Percentiles rank a stretch among this genome's conserved stretches.
Evolutionary conservation across 1,139 yeast genomes (phyloP).

Genomic region (Pichia sp.): DNA sequence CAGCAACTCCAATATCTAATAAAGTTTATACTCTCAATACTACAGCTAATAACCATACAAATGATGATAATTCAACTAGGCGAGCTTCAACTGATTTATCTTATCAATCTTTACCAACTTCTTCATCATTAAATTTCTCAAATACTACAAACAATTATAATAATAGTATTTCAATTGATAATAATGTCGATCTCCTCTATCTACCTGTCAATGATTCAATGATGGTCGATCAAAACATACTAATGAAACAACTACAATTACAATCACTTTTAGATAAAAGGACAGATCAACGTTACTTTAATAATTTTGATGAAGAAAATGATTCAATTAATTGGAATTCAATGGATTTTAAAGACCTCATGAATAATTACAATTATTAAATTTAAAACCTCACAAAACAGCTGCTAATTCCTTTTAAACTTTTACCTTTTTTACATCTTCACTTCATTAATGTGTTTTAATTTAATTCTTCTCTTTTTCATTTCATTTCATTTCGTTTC

Average conservation of each 20-base stretch:
- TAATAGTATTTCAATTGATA: no score
- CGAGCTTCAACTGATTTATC: background rate
- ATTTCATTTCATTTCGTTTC: no score
- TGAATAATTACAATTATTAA: background rate
- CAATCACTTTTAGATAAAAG: constrained; percentile 10
- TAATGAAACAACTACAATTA: constrained; percentile 12
- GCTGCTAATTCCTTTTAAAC: no score
- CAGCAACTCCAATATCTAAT: background rate
- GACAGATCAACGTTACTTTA: background rate
- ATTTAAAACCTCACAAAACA: no score
- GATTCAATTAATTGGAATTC: background rate
- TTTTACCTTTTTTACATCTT: background rate
- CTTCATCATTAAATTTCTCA: background rate
- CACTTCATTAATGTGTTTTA: no score
- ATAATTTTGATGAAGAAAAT: background rate
- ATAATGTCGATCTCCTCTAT: no score
- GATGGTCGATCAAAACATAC: constrained; percentile 2
- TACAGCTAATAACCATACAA: background rate
- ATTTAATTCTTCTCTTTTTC: no score
- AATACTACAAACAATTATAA: background rate
- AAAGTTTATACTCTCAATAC: background rate
- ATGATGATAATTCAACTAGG: background rate
- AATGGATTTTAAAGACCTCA: background rate
- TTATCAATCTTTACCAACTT: background rate
- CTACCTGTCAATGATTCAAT: background rate